Percentiles rank a stretch among this genome's conserved stretches.
Evolutionary conservation across 2,329 filamentous ascomycete genomes (phyloP).

Genomic region (Phyllosticta capitalensis): DNA sequence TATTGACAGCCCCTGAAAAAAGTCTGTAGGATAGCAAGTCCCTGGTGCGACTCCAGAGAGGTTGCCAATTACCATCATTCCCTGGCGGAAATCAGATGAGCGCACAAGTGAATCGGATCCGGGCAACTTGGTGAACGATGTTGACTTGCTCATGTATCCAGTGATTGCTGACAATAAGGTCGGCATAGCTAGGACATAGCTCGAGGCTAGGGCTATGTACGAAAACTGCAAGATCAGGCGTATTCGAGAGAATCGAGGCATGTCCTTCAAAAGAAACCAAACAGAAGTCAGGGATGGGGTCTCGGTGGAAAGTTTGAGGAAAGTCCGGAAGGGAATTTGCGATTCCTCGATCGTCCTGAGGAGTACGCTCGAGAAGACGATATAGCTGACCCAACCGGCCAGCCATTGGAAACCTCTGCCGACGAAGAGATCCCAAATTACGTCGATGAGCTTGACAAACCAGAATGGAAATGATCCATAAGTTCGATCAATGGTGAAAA

Average conservation of each 20-base stretch:
- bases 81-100: too few relatives aligned
- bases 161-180: slow-evolving; percentile 28
- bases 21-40: too few relatives aligned
- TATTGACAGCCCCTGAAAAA: too few relatives aligned
- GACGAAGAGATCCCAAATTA: slow-evolving; percentile 25
- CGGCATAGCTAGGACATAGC: slow-evolving; percentile 24
- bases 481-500: slow-evolving; percentile 22
- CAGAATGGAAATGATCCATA: slow-evolving; percentile 21
- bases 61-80: not conserved
- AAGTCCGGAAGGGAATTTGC: slow-evolving; percentile 25
- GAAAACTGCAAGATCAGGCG: slow-evolving; percentile 21
- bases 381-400: slow-evolving; percentile 22
- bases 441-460: slow-evolving; percentile 27
- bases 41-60: not conserved
- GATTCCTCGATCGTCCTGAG: slow-evolving; percentile 26
- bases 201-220: slow-evolving; percentile 23
- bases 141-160: slow-evolving; percentile 24
- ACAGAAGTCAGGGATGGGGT: slow-evolving; percentile 18
- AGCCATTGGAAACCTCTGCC: slow-evolving; percentile 25
- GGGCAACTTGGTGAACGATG: not conserved
- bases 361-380: slow-evolving; percentile 26
- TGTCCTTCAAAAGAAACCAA: slow-evolving; percentile 20
- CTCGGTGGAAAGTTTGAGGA: slow-evolving; percentile 23
- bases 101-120: not conserved
- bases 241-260: slow-evolving; percentile 17